These are phyloP conservation scores for Iberis pinnata DNA, from an alignment of 345 rosid genomes.

Conservation along the genomic window DNA sequence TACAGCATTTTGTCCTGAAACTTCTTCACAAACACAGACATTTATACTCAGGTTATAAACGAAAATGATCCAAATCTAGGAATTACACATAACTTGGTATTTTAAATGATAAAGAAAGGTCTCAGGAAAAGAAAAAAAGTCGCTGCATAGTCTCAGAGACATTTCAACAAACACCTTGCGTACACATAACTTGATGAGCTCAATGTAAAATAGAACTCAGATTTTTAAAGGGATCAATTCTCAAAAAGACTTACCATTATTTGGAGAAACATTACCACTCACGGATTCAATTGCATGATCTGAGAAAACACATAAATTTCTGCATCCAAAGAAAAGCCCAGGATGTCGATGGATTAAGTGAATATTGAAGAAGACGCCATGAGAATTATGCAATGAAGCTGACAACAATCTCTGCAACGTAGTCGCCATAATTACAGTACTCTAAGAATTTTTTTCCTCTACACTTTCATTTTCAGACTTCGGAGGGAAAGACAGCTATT, in stretches of 20 bases:
- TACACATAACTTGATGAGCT: not conserved
- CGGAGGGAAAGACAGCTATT: too few relatives aligned
- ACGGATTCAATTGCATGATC: not conserved
- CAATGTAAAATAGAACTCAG: not conserved
- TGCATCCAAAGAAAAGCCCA: not conserved
- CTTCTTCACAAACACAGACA: not conserved
- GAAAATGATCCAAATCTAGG: not conserved
- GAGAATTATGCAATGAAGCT: conserved; percentile 7
- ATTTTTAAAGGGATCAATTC: not conserved
- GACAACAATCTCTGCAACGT: conserved; percentile 7
- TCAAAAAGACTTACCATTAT: conserved; percentile 2
- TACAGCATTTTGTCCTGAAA: not conserved
- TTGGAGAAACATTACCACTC: not conserved
- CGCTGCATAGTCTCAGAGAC: not conserved
- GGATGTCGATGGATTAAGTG: not conserved
- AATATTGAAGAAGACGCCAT: conserved; percentile 9
- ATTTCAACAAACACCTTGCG: conserved; percentile 25
- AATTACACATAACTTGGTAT: not conserved
- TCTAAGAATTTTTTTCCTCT: not conserved
- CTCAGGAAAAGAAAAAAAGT: not conserved
- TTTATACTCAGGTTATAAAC: too few relatives aligned
- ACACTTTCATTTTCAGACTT: too few relatives aligned
- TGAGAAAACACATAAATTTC: conserved; percentile 15
- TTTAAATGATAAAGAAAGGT: not conserved
- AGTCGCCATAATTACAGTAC: conserved; percentile 11